Base-by-base conservation (phyloP, 371 early-diverging fungal species). In the Mortierella sp. region DNA sequence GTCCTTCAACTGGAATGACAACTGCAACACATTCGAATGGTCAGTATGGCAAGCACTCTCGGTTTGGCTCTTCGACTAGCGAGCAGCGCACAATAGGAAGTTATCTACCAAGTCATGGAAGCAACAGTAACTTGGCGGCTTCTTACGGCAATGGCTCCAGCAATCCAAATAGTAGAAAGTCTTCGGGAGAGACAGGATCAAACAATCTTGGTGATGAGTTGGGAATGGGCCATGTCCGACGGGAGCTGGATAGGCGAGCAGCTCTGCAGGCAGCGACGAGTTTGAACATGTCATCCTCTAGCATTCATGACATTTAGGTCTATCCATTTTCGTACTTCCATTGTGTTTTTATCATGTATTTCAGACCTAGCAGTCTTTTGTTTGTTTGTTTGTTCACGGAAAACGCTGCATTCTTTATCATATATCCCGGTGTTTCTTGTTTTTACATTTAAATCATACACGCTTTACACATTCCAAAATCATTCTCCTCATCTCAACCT, bases 201-300 rank as follows among this genome's bases (percentile, higher is more conserved):
- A 76, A 71, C 71, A 68, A 71, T 5, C 32, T 78, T 43, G 78
- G 78, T 1, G 78, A 78, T 53, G 78, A 78, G 47, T 42, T 78
- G 42, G 73, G 73, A 0, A 72, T 78, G 78, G 51, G 31, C 32
- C 78, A 78, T 62, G 73, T 72, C 22, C 78, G 78, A 28, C 78
- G 78, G 15, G 78, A 78, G 34, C 34, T 78, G 23, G 78, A 78
- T 54, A 55, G 78, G 32, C 69, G 78, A 29, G 62, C 72, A 6
- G 69, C 72, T 0, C 2, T 54, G 2, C 42, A 42, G 32, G 31
- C 57, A 26, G 42, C 59, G n/a, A 23, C 65, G 13, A 61, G n/a
- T 49, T 17, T 49, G 26, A 56, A 64, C 61, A 13, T 45, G 8
- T 51, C 32, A 8, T 29, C 61, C 8, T 62, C 70, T 10, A 64